phyloP scores from a whole-genome alignment of 148 eudicot genomes.

The Dianthus caryophyllus region DNA sequence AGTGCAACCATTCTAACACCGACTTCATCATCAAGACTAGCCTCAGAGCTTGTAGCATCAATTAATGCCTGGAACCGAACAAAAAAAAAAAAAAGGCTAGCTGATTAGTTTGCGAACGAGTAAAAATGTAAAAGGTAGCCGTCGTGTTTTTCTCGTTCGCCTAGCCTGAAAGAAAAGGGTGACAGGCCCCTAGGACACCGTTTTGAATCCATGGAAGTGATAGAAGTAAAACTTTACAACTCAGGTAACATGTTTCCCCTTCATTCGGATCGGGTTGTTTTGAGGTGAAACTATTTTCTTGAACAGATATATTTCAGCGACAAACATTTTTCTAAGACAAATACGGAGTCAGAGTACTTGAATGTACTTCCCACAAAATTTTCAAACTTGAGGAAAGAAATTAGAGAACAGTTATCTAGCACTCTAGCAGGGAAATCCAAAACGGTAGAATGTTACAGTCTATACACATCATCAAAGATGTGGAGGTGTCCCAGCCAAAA shows the following conservation, averaged over 20 bases:
- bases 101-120: not conserved
- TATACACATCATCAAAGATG: too few species aligned
- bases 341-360: not conserved
- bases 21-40: constrained; percentile 75
- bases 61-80: constrained; percentile 65
- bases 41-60: constrained; percentile 69
- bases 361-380: not conserved
- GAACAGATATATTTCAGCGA: too few species aligned
- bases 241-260: not conserved
- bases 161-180: not conserved
- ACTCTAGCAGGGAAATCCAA: not conserved
- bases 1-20: constrained; percentile 92
- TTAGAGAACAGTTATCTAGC: not conserved
- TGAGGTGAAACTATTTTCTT: too few species aligned
- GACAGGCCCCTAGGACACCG: not conserved
- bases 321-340: too few species aligned
- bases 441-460: too few species aligned
- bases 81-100: not conserved
- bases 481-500: too few species aligned
- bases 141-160: not conserved
- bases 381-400: not conserved
- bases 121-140: not conserved
- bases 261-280: not conserved
- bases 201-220: not conserved
- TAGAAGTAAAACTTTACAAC: not conserved